Evolutionary conservation across 306 rosid species (phyloP).

Genomic region (Fragaria vesca): DNA sequence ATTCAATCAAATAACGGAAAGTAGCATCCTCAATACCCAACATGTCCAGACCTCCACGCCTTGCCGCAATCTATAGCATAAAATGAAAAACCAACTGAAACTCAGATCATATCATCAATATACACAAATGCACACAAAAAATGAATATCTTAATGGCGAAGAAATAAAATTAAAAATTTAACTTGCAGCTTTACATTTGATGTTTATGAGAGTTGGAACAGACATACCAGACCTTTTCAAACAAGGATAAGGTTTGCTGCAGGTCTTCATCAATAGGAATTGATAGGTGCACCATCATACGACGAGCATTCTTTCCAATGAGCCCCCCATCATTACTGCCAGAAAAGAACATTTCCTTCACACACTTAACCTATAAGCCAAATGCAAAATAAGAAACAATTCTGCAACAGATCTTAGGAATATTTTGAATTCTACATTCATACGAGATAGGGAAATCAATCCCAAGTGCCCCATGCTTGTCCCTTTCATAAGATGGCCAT

Average conservation of each 20-base stretch:
- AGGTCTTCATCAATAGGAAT: constrained; percentile 76
- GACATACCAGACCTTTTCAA: constrained; percentile 58
- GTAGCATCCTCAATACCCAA: constrained; percentile 49
- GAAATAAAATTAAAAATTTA: background rate
- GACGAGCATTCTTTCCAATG: constrained; percentile 53
- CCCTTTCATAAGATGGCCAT: background rate
- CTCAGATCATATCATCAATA: background rate
- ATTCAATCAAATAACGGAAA: constrained; percentile 55
- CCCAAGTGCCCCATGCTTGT: background rate
- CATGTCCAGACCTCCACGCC: constrained; percentile 71
- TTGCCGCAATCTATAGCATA: constrained; percentile 64
- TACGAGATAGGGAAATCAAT: background rate
- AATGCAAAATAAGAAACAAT: constrained; percentile 36
- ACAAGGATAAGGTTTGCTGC: constrained; percentile 75
- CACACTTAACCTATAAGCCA: constrained; percentile 55
- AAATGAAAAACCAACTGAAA: constrained; percentile 14
- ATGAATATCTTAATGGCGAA: background rate
- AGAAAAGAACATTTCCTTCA: constrained; percentile 71
- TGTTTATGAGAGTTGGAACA: constrained; percentile 1
- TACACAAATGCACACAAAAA: background rate
- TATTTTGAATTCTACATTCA: background rate
- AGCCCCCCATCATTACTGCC: constrained; percentile 31
- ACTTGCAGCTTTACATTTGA: background rate
- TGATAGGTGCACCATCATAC: constrained; percentile 65
- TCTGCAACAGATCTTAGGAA: background rate